These are phyloP conservation scores for Dentipellis sp. DNA, from an alignment of 768 basidiomycete genomes.

Conservation along the genomic window DNA sequence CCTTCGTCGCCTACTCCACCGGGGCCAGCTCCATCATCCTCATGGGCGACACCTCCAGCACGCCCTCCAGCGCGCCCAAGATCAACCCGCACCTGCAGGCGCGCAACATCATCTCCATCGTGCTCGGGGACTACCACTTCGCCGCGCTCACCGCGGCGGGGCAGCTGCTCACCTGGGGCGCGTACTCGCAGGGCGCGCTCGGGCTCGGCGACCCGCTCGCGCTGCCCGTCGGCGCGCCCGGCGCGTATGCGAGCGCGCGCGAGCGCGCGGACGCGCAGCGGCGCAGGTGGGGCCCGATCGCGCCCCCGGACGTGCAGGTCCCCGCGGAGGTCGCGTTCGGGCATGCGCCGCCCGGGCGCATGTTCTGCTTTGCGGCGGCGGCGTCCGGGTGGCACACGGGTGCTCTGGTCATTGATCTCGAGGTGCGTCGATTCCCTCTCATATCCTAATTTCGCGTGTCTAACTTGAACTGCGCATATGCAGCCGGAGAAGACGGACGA, in stretches of 20 bases:
- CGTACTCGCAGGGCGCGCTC: slow-evolving; percentile 68
- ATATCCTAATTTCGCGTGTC: too few relatives aligned
- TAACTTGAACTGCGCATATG: background rate
- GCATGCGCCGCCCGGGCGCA: slow-evolving; percentile 33
- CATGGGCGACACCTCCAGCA: slow-evolving; percentile 47
- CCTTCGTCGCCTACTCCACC: slow-evolving; percentile 78
- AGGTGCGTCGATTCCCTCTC: slow-evolving; percentile 34
- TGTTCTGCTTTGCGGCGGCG: slow-evolving; percentile 73
- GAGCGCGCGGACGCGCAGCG: slow-evolving; percentile 22
- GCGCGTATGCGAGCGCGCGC: slow-evolving; percentile 40
- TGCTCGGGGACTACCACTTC: slow-evolving; percentile 88
- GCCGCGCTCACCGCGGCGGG: slow-evolving; percentile 77
- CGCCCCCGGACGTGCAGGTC: slow-evolving; percentile 36
- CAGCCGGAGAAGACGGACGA: background rate
- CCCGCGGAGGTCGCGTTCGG: slow-evolving; percentile 74
- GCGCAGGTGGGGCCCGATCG: background rate
- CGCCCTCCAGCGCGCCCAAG: slow-evolving; percentile 36
- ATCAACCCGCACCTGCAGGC: slow-evolving; percentile 71
- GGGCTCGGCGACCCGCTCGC: slow-evolving; percentile 71
- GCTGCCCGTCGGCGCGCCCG: slow-evolving; percentile 45
- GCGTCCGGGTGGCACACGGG: slow-evolving; percentile 92
- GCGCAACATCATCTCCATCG: slow-evolving; percentile 73
- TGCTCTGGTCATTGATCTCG: slow-evolving; percentile 77
- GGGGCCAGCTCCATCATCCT: slow-evolving; percentile 65
- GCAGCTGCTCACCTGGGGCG: slow-evolving; percentile 74